Evolutionary conservation across 345 rosid genomes (phyloP).

Genomic region (Melastoma malabathricum): DNA sequence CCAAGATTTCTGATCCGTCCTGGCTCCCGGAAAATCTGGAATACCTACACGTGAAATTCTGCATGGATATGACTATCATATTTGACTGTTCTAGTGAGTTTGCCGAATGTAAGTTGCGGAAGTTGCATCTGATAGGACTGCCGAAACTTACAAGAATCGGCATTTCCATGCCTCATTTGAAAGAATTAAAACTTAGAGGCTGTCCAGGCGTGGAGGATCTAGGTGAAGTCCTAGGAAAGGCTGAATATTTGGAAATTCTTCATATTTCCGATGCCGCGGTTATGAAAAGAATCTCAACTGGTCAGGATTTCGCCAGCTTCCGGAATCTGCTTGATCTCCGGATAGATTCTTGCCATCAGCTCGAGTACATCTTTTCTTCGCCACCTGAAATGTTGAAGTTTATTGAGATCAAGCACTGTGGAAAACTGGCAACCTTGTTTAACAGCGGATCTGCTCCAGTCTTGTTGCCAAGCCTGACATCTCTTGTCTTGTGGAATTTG

Average conservation of each 20-base stretch:
- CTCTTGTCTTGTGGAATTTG: too few relatives aligned
- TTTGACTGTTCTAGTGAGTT: background rate
- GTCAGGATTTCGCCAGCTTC: background rate
- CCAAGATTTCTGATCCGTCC: slow-evolving; percentile 13
- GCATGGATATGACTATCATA: slow-evolving; percentile 26
- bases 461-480: too few relatives aligned
- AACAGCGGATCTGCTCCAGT: too few relatives aligned
- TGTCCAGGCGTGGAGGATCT: background rate
- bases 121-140: slow-evolving; percentile 22
- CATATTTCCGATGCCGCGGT: background rate
- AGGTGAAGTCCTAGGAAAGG: slow-evolving; percentile 1
- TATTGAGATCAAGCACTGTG: too few relatives aligned
- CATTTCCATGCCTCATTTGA: slow-evolving; percentile 1
- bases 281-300: background rate
- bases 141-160: slow-evolving; percentile 19
- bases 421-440: too few relatives aligned
- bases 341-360: background rate
- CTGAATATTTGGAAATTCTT: background rate
- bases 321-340: background rate
- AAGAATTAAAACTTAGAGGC: background rate
- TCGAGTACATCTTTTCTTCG: slow-evolving; percentile 1
- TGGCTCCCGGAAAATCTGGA: slow-evolving; percentile 20
- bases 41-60: slow-evolving; percentile 23
- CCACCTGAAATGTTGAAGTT: background rate
- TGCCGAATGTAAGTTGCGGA: slow-evolving; percentile 8